A percentile compares a stretch with the other conserved stretches of the same genome.
phyloP scores from a whole-genome alignment of 306 rosid species.

The Potentilla sterilis region DNA sequence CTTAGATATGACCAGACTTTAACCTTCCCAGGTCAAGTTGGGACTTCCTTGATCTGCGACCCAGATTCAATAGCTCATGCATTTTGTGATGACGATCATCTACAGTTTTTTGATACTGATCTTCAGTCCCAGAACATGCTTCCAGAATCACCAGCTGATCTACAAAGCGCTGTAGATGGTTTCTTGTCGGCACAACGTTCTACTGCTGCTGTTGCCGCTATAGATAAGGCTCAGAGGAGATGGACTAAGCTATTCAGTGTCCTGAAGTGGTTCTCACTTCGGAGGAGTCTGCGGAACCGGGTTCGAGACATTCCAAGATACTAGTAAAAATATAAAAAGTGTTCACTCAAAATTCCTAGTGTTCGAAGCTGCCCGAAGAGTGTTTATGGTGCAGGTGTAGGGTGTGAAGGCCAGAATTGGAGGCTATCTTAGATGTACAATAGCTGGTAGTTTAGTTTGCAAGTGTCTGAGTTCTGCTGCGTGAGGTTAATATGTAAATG shows the following conservation, averaged over 20 bases:
- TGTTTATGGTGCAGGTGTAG: constrained; percentile 31
- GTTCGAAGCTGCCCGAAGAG: constrained; percentile 27
- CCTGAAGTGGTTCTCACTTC: constrained; percentile 71
- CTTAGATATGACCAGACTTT: constrained; percentile 58
- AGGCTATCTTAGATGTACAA: constrained; percentile 46
- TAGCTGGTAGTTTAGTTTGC: constrained; percentile 28
- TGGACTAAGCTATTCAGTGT: constrained; percentile 82
- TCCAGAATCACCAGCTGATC: constrained; percentile 49
- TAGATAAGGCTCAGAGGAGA: constrained; percentile 62
- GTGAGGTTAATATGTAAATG: constrained; percentile 40
- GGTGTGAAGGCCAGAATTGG: constrained; percentile 15
- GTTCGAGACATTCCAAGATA: constrained; percentile 34
- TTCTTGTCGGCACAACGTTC: constrained; percentile 40
- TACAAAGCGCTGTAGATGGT: constrained; percentile 54
- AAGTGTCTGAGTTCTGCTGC: constrained; percentile 26
- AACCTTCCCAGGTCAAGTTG: constrained; percentile 57
- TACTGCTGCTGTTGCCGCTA: constrained; percentile 26
- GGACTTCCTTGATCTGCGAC: constrained; percentile 61
- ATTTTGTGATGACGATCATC: constrained; percentile 61
- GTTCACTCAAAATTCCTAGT: constrained; percentile 26
- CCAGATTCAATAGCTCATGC: constrained; percentile 56
- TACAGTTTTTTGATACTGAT: constrained; percentile 61
- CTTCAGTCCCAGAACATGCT: constrained; percentile 48
- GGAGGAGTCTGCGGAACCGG: constrained; percentile 33
- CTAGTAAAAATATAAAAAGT: not conserved